phyloP scores from a whole-genome alignment of 1,284 basidiomycete species.

The Ceraceosorus bombacis region DNA sequence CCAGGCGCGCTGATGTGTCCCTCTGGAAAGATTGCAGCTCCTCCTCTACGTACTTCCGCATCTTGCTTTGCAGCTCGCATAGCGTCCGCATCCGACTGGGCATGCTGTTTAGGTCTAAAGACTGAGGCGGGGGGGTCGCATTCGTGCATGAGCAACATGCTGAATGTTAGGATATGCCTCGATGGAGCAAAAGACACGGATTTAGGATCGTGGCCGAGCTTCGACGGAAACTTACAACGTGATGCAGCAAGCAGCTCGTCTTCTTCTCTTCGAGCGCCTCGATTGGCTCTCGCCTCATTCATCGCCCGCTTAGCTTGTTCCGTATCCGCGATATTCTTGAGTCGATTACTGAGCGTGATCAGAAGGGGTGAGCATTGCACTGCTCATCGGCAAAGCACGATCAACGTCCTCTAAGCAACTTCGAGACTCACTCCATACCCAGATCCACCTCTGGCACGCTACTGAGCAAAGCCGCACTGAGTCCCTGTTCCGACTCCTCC shows the following conservation, averaged over 20 bases:
- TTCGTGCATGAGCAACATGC: not conserved
- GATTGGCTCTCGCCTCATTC: constrained; percentile 62
- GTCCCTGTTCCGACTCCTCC: constrained; percentile 86
- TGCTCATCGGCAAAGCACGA: not conserved
- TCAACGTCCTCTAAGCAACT: too few species aligned
- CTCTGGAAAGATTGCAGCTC: constrained; percentile 58
- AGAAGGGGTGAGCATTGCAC: not conserved
- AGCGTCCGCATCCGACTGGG: constrained; percentile 75
- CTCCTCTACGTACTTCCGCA: constrained; percentile 64
- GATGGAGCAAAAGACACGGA: not conserved
- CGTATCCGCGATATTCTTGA: constrained; percentile 92
- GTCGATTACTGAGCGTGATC: constrained; percentile 59
- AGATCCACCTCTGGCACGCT: constrained; percentile 91
- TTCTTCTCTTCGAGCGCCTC: constrained; percentile 55
- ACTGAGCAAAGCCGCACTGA: constrained; percentile 85
- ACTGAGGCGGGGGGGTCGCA: constrained; percentile 45
- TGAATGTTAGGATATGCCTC: not conserved
- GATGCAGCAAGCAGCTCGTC: constrained; percentile 71
- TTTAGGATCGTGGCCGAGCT: not conserved
- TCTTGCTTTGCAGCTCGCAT: constrained; percentile 49
- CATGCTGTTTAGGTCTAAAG: constrained; percentile 67
- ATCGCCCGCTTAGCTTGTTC: constrained; percentile 85
- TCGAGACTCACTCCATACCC: constrained; percentile 78
- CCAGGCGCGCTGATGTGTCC: constrained; percentile 51
- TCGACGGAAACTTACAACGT: constrained; percentile 53